Evolutionary conservation across 2,329 filamentous ascomycete genomes (phyloP).

Genomic region (Beauveria medogensis): DNA sequence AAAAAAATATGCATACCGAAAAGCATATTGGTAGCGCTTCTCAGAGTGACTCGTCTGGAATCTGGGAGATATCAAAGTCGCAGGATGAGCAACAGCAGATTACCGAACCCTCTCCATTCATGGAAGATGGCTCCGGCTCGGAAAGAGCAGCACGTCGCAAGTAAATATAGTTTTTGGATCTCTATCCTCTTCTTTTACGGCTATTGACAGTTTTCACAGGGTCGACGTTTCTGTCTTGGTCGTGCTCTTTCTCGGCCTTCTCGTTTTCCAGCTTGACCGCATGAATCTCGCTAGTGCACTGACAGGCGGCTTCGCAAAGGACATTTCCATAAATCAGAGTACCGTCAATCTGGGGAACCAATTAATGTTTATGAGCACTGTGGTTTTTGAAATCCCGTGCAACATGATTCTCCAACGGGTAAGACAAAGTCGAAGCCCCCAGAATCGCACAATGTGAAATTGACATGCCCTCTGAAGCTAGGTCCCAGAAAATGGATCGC

Average conservation of each 20-base stretch:
- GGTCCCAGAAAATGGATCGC: constrained; percentile 42
- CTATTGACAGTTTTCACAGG: not conserved
- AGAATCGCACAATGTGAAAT: not conserved
- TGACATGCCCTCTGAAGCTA: constrained; percentile 20
- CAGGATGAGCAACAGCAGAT: not conserved
- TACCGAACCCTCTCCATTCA: not conserved
- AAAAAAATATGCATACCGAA: not conserved
- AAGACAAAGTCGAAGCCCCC: not conserved
- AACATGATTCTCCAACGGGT: constrained; percentile 35
- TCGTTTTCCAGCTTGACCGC: constrained; percentile 44
- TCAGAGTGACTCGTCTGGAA: not conserved
- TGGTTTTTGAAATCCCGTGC: constrained; percentile 42
- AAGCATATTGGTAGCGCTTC: not conserved
- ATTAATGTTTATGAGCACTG: constrained; percentile 43
- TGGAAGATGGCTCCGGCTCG: not conserved
- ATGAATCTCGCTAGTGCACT: constrained; percentile 45
- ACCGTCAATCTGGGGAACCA: constrained; percentile 46
- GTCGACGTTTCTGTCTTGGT: constrained; percentile 39
- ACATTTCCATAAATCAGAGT: constrained; percentile 34
- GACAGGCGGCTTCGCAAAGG: constrained; percentile 37
- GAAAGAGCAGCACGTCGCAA: not conserved
- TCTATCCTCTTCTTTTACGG: too few species aligned
- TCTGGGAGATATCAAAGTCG: not conserved
- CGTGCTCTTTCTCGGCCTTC: constrained; percentile 39
- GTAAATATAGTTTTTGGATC: not conserved